Conservation (phyloP, 1,139 yeast species). For the Protomyces pachydermus region DNA sequence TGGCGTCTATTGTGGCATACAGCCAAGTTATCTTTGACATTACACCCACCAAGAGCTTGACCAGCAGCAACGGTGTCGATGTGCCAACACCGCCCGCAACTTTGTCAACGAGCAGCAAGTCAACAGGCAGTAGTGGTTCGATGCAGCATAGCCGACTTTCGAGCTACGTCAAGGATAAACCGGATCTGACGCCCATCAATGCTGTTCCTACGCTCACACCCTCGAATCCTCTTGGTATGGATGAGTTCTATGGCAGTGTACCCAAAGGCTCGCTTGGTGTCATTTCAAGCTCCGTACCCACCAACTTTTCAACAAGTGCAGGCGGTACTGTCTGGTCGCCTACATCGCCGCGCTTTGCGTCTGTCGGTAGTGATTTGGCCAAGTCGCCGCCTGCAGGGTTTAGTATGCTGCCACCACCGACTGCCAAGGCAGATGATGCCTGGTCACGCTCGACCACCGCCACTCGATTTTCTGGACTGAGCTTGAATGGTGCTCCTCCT, state of each 20-base stretch:
- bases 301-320: constrained; percentile 19
- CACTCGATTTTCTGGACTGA: background rate
- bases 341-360: constrained; percentile 11
- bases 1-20: constrained; percentile 4
- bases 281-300: constrained; percentile 15
- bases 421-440: constrained; percentile 10
- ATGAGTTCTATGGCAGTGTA: constrained; percentile 8
- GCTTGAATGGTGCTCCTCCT: background rate
- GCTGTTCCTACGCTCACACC: background rate
- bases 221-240: constrained; percentile 1
- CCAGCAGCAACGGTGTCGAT: background rate
- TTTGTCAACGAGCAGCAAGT: constrained; percentile 15
- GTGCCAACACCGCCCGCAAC: constrained; percentile 24
- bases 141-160: constrained; percentile 22
- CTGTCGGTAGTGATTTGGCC: background rate
- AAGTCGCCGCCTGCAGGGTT: constrained; percentile 22
- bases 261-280: constrained; percentile 1
- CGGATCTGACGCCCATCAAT: background rate
- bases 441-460: constrained; percentile 2
- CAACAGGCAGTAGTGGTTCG: constrained; percentile 21
- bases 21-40: constrained; percentile 13
- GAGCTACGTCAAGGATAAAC: constrained; percentile 25
- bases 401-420: constrained; percentile 22
- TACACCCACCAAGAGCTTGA: background rate
- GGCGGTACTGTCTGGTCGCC: constrained; percentile 25